Conservation (phyloP, 495 filamentous ascomycete species). For the Aspergillus indologenus region DNA sequence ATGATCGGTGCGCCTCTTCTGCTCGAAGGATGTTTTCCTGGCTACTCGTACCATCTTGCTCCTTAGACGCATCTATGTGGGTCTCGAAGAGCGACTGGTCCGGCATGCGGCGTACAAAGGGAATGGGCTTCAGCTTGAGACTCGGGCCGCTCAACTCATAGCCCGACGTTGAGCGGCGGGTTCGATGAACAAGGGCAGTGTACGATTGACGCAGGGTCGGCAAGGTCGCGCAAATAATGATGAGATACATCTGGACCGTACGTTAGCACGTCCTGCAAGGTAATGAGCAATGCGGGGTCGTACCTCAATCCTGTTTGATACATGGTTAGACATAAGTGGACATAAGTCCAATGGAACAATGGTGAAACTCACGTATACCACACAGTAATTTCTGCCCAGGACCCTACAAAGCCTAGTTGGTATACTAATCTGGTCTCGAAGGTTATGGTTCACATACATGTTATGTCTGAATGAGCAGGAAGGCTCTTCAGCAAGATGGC, state of each 20-base stretch:
- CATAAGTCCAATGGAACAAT: no score
- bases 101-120: slow-evolving; percentile 2
- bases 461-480: no score
- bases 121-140: neutral
- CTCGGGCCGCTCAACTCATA: slow-evolving; percentile 2
- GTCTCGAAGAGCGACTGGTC: slow-evolving; percentile 15
- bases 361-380: no score
- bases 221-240: slow-evolving; percentile 15
- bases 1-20: neutral
- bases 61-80: neutral
- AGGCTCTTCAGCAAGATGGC: no score
- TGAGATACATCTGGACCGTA: slow-evolving; percentile 12
- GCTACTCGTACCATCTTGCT: neutral
- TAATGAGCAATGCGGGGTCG: no score
- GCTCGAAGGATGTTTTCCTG: slow-evolving; percentile 12
- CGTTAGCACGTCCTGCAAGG: no score
- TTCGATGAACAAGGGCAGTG: neutral
- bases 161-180: neutral
- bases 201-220: slow-evolving; percentile 14
- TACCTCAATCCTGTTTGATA: no score
- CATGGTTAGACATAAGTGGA: no score
- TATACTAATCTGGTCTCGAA: no score
- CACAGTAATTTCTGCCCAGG: no score
- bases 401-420: no score
- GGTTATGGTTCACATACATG: no score